Base-by-base conservation (phyloP, 192 early-diverging fungal species). In the Coemansia sp. region DNA sequence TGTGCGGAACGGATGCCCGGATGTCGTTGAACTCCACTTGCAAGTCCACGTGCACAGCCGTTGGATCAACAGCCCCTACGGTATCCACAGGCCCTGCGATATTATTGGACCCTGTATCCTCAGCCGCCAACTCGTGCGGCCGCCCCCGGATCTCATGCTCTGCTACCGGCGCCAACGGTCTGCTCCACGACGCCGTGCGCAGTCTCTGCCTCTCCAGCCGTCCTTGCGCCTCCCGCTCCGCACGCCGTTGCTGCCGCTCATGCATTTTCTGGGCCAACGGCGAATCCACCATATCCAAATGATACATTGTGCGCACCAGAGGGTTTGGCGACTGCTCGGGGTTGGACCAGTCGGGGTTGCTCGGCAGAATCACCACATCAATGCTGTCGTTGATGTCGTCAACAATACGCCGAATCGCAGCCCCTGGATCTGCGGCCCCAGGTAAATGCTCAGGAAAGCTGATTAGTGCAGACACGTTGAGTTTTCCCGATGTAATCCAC, bases 401-500 rank as follows among this genome's bases (percentile, higher is more conserved):
- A 1, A 91, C 89, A 9, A 91, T 64, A 53, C 84, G 79, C 31
- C 82, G 80, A 57, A 89, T 66, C 7, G 84, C 74, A 60, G 79
- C 72, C 58, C 77, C 72, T 21, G 87, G 68, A 6, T 71, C 60
- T n/a, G 72, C 69, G 4, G 65, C 40, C 4, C 47, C 83, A 1
- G 75, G 63, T 1, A 82, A 72, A 40, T 86, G 82, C 11, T 69
- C 60, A 1, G 90, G 90, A 50, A 90, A 86, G 59, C 71, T 79
- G 38, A 91, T 81, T 34, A 90, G 83, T 7, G 88, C 87, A 7
- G 84, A 82, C 11, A 98, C 82, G 65, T 97, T 94, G 0, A 98
- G 83, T 6, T 84, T 88, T 3, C 95, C 95, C 3, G 85, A 83
- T n/a, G 89, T 93, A 63, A 98, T 93, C 96, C 96, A 98, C 11